Percentiles rank a stretch among this genome's conserved stretches.
Conservation (phyloP, 2,329 filamentous ascomycete species). For the Spiromastix sp. region DNA sequence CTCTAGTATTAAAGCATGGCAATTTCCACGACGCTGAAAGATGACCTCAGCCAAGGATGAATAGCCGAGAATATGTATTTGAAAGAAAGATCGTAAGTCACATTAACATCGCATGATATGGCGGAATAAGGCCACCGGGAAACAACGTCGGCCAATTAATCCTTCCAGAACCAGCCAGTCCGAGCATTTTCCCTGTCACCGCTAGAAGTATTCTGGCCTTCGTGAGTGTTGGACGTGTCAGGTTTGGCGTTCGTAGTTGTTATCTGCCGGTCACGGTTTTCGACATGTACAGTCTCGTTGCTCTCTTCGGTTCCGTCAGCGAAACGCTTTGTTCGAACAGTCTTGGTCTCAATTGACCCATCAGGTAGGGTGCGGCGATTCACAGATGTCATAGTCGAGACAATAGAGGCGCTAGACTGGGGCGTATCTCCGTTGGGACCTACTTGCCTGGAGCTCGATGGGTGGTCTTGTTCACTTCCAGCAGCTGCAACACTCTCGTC, state of each 20-base stretch:
- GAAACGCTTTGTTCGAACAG: constrained; percentile 48
- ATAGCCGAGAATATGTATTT: neutral
- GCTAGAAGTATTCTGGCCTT: neutral
- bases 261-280: constrained; percentile 2
- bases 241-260: neutral
- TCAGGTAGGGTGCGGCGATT: constrained; percentile 45
- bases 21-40: no score
- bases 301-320: constrained; percentile 51
- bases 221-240: neutral
- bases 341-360: constrained; percentile 48
- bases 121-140: no score
- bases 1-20: no score
- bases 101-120: no score
- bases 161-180: constrained; percentile 33
- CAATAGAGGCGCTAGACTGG: constrained; percentile 28
- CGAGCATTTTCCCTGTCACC: constrained; percentile 2
- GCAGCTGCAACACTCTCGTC: no score
- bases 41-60: no score
- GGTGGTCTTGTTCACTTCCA: no score
- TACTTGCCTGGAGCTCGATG: no score
- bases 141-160: no score
- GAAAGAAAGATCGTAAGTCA: neutral
- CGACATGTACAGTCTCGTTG: constrained; percentile 35
- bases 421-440: no score
- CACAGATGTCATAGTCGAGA: constrained; percentile 49